A percentile compares a stretch with the other conserved stretches of the same genome.
phyloP scores from a whole-genome alignment of 2,329 filamentous ascomycete genomes.

The Ophiostoma pallidulum region DNA sequence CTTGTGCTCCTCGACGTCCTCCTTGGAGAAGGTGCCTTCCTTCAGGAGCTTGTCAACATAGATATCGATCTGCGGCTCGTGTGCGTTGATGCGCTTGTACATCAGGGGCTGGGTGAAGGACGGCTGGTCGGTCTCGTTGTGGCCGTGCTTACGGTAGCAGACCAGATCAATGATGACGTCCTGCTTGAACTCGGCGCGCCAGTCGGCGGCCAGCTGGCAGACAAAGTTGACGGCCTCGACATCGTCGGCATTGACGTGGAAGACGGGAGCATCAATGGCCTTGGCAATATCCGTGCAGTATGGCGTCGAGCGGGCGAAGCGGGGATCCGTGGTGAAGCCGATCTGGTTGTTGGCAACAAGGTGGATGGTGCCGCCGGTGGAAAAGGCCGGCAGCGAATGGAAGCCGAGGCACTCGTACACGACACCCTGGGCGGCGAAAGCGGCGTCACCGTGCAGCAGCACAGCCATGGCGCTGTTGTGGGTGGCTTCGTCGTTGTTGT shows the following conservation, averaged over 20 bases:
- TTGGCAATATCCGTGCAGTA: conserved; percentile 99
- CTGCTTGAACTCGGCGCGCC: conserved; percentile 97
- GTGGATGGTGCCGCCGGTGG: conserved; percentile 94
- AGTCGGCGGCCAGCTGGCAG: conserved; percentile 92
- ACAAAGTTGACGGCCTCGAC: conserved; percentile 98
- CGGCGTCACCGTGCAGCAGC: conserved; percentile 91
- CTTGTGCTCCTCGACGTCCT: conserved; percentile 97
- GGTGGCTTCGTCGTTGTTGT: conserved; percentile 90
- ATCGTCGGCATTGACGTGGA: conserved; percentile 98
- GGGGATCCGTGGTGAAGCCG: conserved; percentile 96
- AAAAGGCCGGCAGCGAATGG: conserved; percentile 90
- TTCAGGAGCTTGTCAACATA: conserved; percentile 86
- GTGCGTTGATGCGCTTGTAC: conserved; percentile 93
- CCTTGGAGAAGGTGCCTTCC: conserved; percentile 92
- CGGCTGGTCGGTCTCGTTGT: conserved; percentile 99
- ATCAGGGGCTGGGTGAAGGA: conserved; percentile 99
- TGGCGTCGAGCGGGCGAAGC: conserved; percentile 91
- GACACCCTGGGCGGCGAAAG: conserved; percentile 90
- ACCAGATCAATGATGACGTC: conserved; percentile 97
- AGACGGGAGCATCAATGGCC: conserved; percentile 94
- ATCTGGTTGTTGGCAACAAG: conserved; percentile 99
- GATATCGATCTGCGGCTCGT: conserved; percentile 77
- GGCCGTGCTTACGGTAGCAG: conserved; percentile 97
- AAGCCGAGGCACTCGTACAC: conserved; percentile 99
- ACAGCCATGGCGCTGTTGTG: conserved; percentile 91